phyloP scores from a whole-genome alignment of 2,329 filamentous ascomycete genomes.

The Colletotrichum salicis region DNA sequence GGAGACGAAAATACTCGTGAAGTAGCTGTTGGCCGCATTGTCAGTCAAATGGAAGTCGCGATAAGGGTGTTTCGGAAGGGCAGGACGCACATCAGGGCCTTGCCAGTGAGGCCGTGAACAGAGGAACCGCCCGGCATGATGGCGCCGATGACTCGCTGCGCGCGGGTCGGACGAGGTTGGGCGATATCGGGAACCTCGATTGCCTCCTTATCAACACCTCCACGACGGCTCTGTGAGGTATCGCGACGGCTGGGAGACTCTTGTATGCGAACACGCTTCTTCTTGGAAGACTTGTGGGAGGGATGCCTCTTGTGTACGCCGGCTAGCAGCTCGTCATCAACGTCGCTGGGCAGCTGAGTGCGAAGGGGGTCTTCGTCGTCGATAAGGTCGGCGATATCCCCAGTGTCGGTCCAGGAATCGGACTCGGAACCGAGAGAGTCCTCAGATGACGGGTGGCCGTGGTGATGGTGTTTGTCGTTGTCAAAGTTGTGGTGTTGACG shows the following conservation, averaged over 20 bases:
- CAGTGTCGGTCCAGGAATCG: slow-evolving; percentile 87
- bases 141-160: slow-evolving; percentile 77
- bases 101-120: slow-evolving; percentile 93
- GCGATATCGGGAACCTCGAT: slow-evolving; percentile 81
- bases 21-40: slow-evolving; percentile 72
- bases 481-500: slow-evolving; percentile 50
- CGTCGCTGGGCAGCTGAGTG: slow-evolving; percentile 72
- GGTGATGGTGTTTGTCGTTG: slow-evolving; percentile 57
- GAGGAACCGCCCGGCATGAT: slow-evolving; percentile 88
- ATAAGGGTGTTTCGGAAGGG: slow-evolving; percentile 5
- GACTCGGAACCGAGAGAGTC: slow-evolving; percentile 71
- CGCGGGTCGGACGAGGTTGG: slow-evolving; percentile 70
- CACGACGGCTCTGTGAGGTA: slow-evolving; percentile 50
- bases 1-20: slow-evolving; percentile 91
- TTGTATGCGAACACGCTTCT: slow-evolving; percentile 78
- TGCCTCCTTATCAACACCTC: slow-evolving; percentile 74
- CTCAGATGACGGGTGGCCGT: slow-evolving; percentile 58
- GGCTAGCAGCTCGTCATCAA: slow-evolving; percentile 71
- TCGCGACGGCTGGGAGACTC: slow-evolving; percentile 54
- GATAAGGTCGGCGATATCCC: slow-evolving; percentile 89
- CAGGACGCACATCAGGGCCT: slow-evolving; percentile 82
- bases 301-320: slow-evolving; percentile 57
- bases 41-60: slow-evolving; percentile 17
- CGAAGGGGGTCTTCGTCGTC: slow-evolving; percentile 86
- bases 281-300: slow-evolving; percentile 51